Evolutionary conservation across 768 basidiomycete species (phyloP).

Genomic region (Pleurotus eryngii): DNA sequence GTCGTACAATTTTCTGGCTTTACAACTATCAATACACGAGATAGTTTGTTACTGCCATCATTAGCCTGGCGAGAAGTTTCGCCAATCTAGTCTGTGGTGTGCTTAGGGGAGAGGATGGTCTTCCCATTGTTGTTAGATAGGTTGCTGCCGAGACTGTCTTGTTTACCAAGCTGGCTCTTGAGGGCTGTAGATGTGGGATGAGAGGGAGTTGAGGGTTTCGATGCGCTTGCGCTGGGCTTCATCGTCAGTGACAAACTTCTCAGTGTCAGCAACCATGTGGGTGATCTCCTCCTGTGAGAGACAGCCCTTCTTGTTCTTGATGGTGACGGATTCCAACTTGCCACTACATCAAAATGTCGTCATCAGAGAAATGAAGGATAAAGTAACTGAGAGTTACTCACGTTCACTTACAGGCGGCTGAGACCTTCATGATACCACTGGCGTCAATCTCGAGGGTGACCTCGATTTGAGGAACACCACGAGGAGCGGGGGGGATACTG

Average conservation of each 20-base stretch:
- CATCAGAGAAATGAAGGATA: background rate
- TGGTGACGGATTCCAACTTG: slow-evolving; percentile 87
- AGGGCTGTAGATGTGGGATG: slow-evolving; percentile 82
- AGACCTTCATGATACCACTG: slow-evolving; percentile 94
- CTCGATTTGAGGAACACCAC: slow-evolving; percentile 96
- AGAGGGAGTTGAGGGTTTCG: slow-evolving; percentile 80
- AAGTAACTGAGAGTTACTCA: slow-evolving; percentile 28
- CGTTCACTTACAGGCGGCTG: slow-evolving; percentile 94
- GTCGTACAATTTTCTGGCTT: too few relatives aligned
- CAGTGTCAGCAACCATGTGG: slow-evolving; percentile 92
- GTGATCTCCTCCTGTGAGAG: slow-evolving; percentile 88
- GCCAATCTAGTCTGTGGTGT: slow-evolving; percentile 90
- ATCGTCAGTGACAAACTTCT: slow-evolving; percentile 80
- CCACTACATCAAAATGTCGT: slow-evolving; percentile 42
- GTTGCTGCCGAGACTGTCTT: slow-evolving; percentile 90
- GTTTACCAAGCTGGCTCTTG: slow-evolving; percentile 82
- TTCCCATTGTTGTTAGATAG: slow-evolving; percentile 78
- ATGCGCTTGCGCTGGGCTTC: slow-evolving; percentile 71
- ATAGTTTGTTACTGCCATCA: too few relatives aligned
- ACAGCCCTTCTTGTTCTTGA: slow-evolving; percentile 95
- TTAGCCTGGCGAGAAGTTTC: slow-evolving; percentile 24
- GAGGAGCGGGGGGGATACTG: slow-evolving; percentile 90
- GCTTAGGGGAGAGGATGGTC: slow-evolving; percentile 79
- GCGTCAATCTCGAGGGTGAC: slow-evolving; percentile 95
- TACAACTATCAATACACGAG: too few relatives aligned